Evolutionary conservation across 2,329 filamentous ascomycete species (phyloP).

Genomic region (Thielaviopsis musarum): DNA sequence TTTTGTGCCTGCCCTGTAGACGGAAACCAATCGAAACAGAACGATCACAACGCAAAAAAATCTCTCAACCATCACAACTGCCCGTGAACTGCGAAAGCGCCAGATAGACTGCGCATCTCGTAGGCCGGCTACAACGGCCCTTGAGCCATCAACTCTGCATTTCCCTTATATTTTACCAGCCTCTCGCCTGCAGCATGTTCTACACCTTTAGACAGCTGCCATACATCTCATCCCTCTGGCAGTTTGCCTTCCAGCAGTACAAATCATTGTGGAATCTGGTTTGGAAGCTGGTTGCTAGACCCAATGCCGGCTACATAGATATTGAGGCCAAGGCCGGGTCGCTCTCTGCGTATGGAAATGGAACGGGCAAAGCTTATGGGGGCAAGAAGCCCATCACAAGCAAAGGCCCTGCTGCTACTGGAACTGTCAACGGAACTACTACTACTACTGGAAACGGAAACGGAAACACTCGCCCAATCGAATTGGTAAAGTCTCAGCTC

Average conservation of each 20-base stretch:
- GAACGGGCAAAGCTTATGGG: constrained; percentile 10
- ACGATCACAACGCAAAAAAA: too few species aligned
- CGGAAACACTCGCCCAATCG: constrained; percentile 7
- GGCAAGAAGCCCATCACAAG: constrained; percentile 11
- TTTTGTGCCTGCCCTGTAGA: too few species aligned
- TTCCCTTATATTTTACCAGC: background rate
- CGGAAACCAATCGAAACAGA: too few species aligned
- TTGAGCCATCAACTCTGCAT: background rate
- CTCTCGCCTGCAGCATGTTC: constrained; percentile 4
- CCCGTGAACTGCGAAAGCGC: too few species aligned
- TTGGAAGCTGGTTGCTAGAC: constrained; percentile 11
- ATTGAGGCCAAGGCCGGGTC: constrained; percentile 7
- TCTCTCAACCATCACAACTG: too few species aligned
- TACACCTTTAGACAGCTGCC: constrained; percentile 10
- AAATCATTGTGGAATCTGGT: constrained; percentile 12
- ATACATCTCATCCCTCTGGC: constrained; percentile 11
- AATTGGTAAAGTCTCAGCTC: background rate
- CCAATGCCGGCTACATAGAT: constrained; percentile 11
- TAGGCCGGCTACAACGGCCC: background rate
- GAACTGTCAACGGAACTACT: constrained; percentile 9
- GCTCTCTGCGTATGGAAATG: constrained; percentile 3
- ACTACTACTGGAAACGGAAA: constrained; percentile 5
- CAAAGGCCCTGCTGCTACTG: constrained; percentile 7
- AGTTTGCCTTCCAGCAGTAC: constrained; percentile 12
- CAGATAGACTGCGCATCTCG: background rate